phyloP scores from a whole-genome alignment of 2,329 filamentous ascomycete genomes.

The Verticillium klebahnii region DNA sequence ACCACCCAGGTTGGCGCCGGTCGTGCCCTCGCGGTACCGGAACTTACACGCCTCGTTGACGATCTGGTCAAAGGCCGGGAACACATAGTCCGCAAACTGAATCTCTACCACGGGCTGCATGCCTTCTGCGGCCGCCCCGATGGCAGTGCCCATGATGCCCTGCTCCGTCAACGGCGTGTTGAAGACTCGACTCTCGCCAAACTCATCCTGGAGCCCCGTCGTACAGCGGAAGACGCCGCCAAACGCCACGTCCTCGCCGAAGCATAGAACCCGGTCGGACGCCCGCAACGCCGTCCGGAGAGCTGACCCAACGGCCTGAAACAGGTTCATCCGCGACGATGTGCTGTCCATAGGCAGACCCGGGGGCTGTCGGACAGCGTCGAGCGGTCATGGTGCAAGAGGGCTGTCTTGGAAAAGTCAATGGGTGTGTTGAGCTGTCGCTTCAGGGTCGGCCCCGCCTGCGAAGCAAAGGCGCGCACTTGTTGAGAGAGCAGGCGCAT shows the following conservation, averaged over 20 bases:
- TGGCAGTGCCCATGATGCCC: constrained; percentile 89
- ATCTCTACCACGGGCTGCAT: constrained; percentile 93
- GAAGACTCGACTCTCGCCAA: constrained; percentile 85
- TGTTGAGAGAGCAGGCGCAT: no score
- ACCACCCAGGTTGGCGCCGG: constrained; percentile 62
- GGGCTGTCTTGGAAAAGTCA: constrained; percentile 77
- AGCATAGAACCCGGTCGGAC: constrained; percentile 83
- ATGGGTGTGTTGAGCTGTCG: constrained; percentile 80
- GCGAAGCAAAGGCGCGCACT: no score
- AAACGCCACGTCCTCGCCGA: constrained; percentile 96
- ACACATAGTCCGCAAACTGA: constrained; percentile 93
- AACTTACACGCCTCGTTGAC: constrained; percentile 92
- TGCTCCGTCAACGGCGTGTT: constrained; percentile 95
- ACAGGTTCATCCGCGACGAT: constrained; percentile 87
- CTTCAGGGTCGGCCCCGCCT: no score
- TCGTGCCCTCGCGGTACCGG: constrained; percentile 67
- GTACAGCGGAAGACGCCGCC: constrained; percentile 95
- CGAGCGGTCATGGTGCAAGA: constrained; percentile 76
- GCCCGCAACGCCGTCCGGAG: constrained; percentile 75
- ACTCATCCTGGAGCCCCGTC: constrained; percentile 83
- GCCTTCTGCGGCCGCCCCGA: constrained; percentile 84
- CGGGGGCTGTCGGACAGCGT: constrained; percentile 62
- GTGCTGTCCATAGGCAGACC: constrained; percentile 67
- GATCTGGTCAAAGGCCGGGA: constrained; percentile 87
- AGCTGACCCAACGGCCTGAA: constrained; percentile 89